These are phyloP conservation scores for Coemansia sp. DNA, from an alignment of 192 early-diverging fungal genomes.

Conservation along the genomic window DNA sequence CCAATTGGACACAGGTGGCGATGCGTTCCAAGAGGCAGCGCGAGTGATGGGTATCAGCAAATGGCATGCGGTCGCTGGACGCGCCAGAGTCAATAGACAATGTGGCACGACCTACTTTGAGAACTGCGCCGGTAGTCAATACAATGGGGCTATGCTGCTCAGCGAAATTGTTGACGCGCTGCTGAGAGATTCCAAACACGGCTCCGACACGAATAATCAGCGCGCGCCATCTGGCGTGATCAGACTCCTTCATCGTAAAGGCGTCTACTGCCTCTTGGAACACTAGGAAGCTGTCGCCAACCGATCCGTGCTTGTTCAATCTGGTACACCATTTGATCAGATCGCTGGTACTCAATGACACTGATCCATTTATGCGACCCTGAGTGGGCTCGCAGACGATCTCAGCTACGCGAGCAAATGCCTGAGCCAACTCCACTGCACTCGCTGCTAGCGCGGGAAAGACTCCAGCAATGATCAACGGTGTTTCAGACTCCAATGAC, in stretches of 20 bases:
- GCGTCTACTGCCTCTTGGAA: conserved; percentile 89
- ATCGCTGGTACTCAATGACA: conserved; percentile 78
- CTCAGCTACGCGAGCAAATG: conserved; percentile 54
- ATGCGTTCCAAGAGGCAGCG: conserved; percentile 83
- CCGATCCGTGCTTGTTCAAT: conserved; percentile 48
- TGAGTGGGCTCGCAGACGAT: conserved; percentile 43
- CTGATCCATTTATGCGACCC: conserved; percentile 41
- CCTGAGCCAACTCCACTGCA: conserved; percentile 62
- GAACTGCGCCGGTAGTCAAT: conserved; percentile 32
- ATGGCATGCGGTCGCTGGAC: conserved; percentile 57
- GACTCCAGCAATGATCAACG: conserved; percentile 36
- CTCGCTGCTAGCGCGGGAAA: conserved; percentile 51
- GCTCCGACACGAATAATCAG: conserved; percentile 69
- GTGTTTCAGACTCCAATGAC: conserved; percentile 53
- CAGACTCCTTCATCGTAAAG: conserved; percentile 81
- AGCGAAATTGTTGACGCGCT: conserved; percentile 71
- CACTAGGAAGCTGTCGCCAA: conserved; percentile 41
- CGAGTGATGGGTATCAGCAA: conserved; percentile 87
- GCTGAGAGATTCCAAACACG: conserved; percentile 66
- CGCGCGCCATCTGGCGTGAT: conserved; percentile 64
- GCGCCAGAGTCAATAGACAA: conserved; percentile 9
- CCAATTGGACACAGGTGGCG: conserved; percentile 76
- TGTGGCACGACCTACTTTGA: conserved; percentile 34
- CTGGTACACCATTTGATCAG: conserved; percentile 91
- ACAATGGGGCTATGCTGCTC: conserved; percentile 70